Evolutionary conservation across 2,329 filamentous ascomycete species (phyloP).

Genomic region (Aspergillus fumigatus): DNA sequence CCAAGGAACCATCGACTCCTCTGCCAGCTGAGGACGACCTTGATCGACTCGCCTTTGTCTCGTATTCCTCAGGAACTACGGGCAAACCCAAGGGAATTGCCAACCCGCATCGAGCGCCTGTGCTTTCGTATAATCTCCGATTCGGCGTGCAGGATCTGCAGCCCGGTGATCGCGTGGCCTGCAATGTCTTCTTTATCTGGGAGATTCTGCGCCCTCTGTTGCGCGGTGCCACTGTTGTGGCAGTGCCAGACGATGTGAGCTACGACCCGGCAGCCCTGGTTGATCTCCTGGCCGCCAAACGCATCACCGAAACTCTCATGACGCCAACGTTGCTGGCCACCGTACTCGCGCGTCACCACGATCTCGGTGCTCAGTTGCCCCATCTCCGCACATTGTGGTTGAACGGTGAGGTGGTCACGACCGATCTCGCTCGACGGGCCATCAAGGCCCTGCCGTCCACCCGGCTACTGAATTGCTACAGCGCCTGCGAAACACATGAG

Average conservation of each 20-base stretch:
- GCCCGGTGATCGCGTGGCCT: constrained; percentile 74
- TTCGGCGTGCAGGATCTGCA: constrained; percentile 65
- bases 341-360: constrained; percentile 64
- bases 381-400: constrained; percentile 69
- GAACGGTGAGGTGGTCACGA: constrained; percentile 78
- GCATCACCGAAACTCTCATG: constrained; percentile 77
- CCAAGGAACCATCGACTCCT: constrained; percentile 42
- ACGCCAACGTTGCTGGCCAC: constrained; percentile 74
- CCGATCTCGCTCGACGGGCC: constrained; percentile 66
- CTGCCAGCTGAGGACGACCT: constrained; percentile 63
- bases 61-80: constrained; percentile 73
- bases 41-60: constrained; percentile 72
- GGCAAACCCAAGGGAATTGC: constrained; percentile 78
- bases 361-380: constrained; percentile 60
- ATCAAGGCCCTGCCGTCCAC: constrained; percentile 64
- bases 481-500: constrained; percentile 77
- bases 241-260: constrained; percentile 69
- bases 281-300: constrained; percentile 60
- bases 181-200: constrained; percentile 85
- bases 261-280: constrained; percentile 73
- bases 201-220: constrained; percentile 74
- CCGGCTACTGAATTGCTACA: constrained; percentile 74
- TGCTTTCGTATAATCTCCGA: constrained; percentile 68
- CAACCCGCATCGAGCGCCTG: constrained; percentile 69
- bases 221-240: constrained; percentile 69